Percentiles rank a stretch among this genome's conserved stretches.
phyloP scores from a whole-genome alignment of 73 alveolate genomes.

The Tetrahymena elliotti region DNA sequence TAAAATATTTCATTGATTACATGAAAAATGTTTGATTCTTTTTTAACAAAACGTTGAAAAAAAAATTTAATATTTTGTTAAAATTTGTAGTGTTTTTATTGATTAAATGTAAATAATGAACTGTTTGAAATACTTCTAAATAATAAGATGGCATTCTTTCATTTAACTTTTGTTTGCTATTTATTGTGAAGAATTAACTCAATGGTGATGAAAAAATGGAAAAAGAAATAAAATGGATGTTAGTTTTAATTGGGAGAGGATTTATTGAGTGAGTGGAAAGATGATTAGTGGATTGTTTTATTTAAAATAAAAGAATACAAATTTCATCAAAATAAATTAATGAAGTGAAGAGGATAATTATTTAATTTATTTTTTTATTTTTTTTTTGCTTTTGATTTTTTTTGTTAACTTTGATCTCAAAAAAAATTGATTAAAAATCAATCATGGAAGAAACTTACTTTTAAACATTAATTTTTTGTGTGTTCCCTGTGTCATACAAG shows the following conservation, averaged over 20 bases:
- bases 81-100: neutral
- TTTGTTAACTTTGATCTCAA: neutral
- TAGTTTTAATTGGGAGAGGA: neutral
- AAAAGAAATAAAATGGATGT: neutral
- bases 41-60: neutral
- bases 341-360: neutral
- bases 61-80: too few species aligned
- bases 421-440: neutral
- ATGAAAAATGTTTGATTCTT: too few species aligned
- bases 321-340: neutral
- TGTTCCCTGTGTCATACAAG: conserved; percentile 1
- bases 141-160: too few species aligned
- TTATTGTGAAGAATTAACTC: too few species aligned
- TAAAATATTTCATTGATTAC: too few species aligned
- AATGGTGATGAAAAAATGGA: neutral
- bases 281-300: neutral
- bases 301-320: neutral
- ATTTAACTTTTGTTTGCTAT: neutral
- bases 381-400: too few species aligned
- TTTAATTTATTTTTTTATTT: neutral
- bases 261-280: neutral
- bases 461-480: neutral
- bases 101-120: too few species aligned
- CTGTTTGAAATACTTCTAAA: too few species aligned
- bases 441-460: neutral